These are phyloP conservation scores for Ophidiomyces ophidiicola DNA, from an alignment of 2,329 filamentous ascomycete genomes.

Conservation along the genomic window DNA sequence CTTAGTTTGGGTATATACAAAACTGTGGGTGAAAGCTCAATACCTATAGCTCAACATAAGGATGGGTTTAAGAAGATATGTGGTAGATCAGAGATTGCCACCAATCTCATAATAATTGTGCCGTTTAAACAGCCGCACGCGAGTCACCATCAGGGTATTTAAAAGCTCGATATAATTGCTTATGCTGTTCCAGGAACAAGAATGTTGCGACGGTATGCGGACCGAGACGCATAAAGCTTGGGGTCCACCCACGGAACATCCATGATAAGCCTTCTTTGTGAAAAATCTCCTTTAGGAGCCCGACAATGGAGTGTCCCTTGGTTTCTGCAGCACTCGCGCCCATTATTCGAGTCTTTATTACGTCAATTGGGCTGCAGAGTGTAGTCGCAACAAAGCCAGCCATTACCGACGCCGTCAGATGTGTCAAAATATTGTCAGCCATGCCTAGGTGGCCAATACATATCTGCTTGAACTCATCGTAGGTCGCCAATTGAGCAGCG, in stretches of 20 bases:
- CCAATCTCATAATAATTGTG: too few relatives aligned
- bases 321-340: conserved; percentile 36
- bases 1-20: not conserved
- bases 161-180: conserved; percentile 46
- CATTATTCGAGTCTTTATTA: conserved; percentile 57
- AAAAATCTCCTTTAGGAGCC: conserved; percentile 43
- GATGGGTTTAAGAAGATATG: too few relatives aligned
- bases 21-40: too few relatives aligned
- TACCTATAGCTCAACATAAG: too few relatives aligned
- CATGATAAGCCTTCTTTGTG: conserved; percentile 47
- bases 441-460: conserved; percentile 43
- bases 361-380: conserved; percentile 54
- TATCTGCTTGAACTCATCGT: conserved; percentile 51
- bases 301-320: conserved; percentile 35
- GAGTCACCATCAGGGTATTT: conserved; percentile 26
- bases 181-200: conserved; percentile 55
- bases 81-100: too few relatives aligned
- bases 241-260: conserved; percentile 57
- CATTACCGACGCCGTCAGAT: conserved; percentile 49
- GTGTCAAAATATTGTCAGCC: conserved; percentile 46
- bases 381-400: conserved; percentile 56
- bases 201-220: conserved; percentile 57
- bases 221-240: conserved; percentile 53
- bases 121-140: conserved; percentile 41
- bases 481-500: conserved; percentile 50